These are phyloP conservation scores for Saccharata proteae DNA, from an alignment of 2,329 filamentous ascomycete genomes.

Conservation along the genomic window DNA sequence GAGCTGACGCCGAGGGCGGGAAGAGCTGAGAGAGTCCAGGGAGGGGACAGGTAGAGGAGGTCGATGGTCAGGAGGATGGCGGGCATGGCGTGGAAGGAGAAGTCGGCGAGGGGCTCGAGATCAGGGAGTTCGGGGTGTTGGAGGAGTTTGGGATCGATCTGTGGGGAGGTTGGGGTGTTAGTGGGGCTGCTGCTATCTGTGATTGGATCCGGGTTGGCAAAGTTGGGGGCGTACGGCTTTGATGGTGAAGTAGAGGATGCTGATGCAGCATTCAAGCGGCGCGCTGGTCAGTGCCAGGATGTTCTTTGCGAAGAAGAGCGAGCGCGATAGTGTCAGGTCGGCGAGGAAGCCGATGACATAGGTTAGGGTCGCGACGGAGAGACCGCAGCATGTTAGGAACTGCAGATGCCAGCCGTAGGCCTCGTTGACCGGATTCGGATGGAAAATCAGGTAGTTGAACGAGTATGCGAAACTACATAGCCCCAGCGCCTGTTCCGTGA, in stretches of 20 bases:
- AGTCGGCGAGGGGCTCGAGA: conserved; percentile 13
- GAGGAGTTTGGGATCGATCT: conserved; percentile 6
- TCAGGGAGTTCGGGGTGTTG: conserved; percentile 4
- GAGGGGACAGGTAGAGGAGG: conserved; percentile 56
- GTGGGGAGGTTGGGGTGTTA: conserved; percentile 10
- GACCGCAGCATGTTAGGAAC: conserved; percentile 54
- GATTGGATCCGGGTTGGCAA: conserved; percentile 11
- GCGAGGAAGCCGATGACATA: conserved; percentile 51
- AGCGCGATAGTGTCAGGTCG: conserved; percentile 47
- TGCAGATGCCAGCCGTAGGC: conserved; percentile 53
- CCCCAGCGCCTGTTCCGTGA: conserved; percentile 20
- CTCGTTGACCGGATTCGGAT: conserved; percentile 3
- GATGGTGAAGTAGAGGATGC: conserved; percentile 61
- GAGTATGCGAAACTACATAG: conserved; percentile 33
- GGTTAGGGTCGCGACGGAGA: conserved; percentile 47
- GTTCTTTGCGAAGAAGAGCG: conserved; percentile 58
- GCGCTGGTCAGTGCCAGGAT: conserved; percentile 51
- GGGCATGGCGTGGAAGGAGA: conserved; percentile 50
- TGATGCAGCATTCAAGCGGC: conserved; percentile 60
- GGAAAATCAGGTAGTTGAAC: conserved; percentile 22
- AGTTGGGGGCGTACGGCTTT: conserved; percentile 32
- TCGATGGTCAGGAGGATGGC: conserved; percentile 53
- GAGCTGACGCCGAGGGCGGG: conserved; percentile 47
- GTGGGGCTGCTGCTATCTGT: not conserved
- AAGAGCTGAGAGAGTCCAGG: conserved; percentile 55